Base-by-base conservation (phyloP, 306 rosid genomes). In the Rosa chinensis region DNA sequence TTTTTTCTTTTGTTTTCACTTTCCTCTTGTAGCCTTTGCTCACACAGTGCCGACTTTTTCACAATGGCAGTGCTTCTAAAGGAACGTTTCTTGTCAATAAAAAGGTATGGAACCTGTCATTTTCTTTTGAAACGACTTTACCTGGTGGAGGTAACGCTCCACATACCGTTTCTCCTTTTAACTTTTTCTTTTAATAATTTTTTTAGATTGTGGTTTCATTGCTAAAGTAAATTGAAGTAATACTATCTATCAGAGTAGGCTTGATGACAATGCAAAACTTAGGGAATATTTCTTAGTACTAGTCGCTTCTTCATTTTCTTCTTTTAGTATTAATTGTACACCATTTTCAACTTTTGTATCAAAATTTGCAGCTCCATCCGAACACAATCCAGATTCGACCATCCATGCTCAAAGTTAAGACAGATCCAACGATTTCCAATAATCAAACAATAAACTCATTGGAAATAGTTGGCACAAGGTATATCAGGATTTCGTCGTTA, bases 381-480 rank as follows among this genome's bases (percentile, higher is more conserved):
- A 86, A 84, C 40, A 94, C 93, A 45, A 88, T 94, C 74, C 89
- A 87, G 74, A 86, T 89, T 66, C 93, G 97, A 17, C 77, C 62
- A 66, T 92, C 97, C 62, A 92, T 94, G 98, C 77, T 92, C 49
- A 94, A 94, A 85, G 96, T 90, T 70, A 20, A 74, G 73, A 56
- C 21, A 47, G 98, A 92, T 82, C 37, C n/a, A 16, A 12, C 10
- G 5, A 76, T 81, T 66, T 12, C 4, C 10, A 59, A 75, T 77
- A 35, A 48, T 78, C 84, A 70, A 78, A 85, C 90, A 59, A 72
- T 76, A 62, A 87, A 87, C 63, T 89, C 97, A 0, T 16, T 94
- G 79, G 98, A 94, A 83, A 78, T 94, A 13, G 94, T 92, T 21
- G 85, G 76, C 16, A 90, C 96, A 21, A 94, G 97, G 98, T 94